These are phyloP conservation scores for Tuctoria greenei DNA, from an alignment of 176 grass and related monocot genomes.

Conservation along the genomic window DNA sequence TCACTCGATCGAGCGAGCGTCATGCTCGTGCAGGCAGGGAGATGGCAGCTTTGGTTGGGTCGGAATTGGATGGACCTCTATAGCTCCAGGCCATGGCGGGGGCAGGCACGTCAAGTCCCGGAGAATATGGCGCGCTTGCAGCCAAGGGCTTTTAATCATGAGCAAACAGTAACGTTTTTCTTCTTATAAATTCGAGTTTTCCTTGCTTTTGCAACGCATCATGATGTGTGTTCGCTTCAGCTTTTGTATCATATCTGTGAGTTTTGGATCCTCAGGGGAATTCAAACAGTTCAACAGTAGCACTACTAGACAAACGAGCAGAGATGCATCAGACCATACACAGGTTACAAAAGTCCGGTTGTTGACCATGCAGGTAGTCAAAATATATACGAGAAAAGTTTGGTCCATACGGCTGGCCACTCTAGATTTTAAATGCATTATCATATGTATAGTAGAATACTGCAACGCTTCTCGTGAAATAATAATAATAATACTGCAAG, in stretches of 20 bases:
- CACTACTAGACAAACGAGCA: too few relatives aligned
- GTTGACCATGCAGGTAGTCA: background rate
- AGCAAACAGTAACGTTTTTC: background rate
- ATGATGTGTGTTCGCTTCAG: too few relatives aligned
- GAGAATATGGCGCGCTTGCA: slow-evolving; percentile 7
- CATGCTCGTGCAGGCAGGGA: background rate
- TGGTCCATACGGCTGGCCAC: background rate
- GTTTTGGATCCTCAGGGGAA: too few relatives aligned
- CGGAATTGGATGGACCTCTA: too few relatives aligned
- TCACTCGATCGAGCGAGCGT: background rate
- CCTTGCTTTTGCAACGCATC: too few relatives aligned
- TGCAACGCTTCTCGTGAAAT: too few relatives aligned
- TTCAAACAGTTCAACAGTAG: too few relatives aligned
- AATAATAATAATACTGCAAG: background rate
- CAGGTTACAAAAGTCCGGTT: background rate
- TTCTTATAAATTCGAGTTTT: too few relatives aligned
- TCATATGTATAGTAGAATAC: too few relatives aligned
- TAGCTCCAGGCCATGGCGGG: background rate
- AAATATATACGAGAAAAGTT: background rate
- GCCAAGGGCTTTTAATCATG: slow-evolving; percentile 27
- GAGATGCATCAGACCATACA: background rate
- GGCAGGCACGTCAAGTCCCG: slow-evolving; percentile 8
- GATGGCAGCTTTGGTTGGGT: background rate
- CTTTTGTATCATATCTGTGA: too few relatives aligned
- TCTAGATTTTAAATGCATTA: background rate